These are phyloP conservation scores for Ziziphus jujuba DNA, from an alignment of 306 rosid genomes.

Conservation along the genomic window DNA sequence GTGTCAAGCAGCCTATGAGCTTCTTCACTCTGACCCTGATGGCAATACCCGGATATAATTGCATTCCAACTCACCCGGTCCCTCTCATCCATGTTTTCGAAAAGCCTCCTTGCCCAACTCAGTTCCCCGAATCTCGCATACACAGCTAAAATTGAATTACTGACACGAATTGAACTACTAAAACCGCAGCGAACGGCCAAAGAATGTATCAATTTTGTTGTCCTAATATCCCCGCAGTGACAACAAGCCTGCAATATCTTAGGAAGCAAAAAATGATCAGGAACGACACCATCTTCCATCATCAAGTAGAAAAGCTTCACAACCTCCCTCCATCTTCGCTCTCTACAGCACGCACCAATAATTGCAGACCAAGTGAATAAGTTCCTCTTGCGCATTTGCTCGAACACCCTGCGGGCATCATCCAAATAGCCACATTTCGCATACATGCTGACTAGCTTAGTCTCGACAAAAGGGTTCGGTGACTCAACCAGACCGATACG, in stretches of 20 bases:
- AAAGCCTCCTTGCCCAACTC: slow-evolving; percentile 57
- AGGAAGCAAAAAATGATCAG: slow-evolving; percentile 70
- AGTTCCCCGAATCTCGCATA: slow-evolving; percentile 72
- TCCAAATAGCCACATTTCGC: slow-evolving; percentile 69
- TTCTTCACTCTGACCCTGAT: slow-evolving; percentile 53
- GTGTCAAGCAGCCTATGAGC: slow-evolving; percentile 59
- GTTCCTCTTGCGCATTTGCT: slow-evolving; percentile 74
- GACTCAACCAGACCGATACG: slow-evolving; percentile 48
- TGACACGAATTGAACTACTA: slow-evolving; percentile 34
- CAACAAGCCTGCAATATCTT: slow-evolving; percentile 81
- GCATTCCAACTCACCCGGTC: slow-evolving; percentile 69
- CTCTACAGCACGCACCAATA: slow-evolving; percentile 78
- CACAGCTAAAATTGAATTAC: slow-evolving; percentile 60
- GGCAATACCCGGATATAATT: slow-evolving; percentile 69
- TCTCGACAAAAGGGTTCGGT: slow-evolving; percentile 69
- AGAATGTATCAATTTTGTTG: slow-evolving; percentile 67
- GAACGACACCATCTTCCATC: slow-evolving; percentile 63
- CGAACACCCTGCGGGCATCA: slow-evolving; percentile 81
- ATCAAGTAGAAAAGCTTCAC: slow-evolving; percentile 60
- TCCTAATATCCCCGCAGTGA: slow-evolving; percentile 50
- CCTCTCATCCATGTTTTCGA: slow-evolving; percentile 59
- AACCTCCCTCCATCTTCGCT: slow-evolving; percentile 63
- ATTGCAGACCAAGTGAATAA: slow-evolving; percentile 97
- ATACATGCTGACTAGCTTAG: slow-evolving; percentile 85
- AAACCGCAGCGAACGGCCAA: slow-evolving; percentile 55